Percentiles rank a stretch among this genome's conserved stretches.
Evolutionary conservation across 768 basidiomycete genomes (phyloP).

Genomic region (Termitomyces sp.): DNA sequence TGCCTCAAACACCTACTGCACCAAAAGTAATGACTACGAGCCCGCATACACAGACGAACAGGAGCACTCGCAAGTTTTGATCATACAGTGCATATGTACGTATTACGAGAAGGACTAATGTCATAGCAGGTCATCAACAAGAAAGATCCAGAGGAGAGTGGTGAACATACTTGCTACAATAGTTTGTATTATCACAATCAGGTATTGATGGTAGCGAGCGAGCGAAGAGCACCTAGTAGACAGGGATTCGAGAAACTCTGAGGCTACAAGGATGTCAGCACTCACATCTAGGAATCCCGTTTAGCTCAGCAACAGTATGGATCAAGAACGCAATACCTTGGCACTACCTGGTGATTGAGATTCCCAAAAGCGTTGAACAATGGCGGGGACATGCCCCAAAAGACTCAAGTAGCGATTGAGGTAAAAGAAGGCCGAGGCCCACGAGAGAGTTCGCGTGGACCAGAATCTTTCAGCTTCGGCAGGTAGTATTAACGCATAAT

Average conservation of each 20-base stretch:
- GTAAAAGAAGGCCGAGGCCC: background rate
- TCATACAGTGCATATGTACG: background rate
- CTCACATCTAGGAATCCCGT: background rate
- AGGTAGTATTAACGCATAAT: background rate
- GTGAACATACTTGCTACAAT: background rate
- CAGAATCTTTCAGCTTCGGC: background rate
- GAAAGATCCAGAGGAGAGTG: background rate
- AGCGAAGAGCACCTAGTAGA: background rate
- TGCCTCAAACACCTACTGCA: background rate
- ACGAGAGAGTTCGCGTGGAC: background rate
- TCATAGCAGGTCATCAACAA: background rate
- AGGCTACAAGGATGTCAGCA: background rate
- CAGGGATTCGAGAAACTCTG: background rate
- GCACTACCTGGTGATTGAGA: no score
- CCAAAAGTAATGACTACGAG: background rate
- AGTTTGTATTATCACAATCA: background rate
- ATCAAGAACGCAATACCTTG: no score
- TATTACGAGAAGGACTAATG: background rate
- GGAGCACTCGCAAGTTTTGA: background rate
- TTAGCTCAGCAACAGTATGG: background rate
- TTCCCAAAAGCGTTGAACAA: background rate
- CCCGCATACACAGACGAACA: background rate
- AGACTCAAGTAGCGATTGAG: background rate
- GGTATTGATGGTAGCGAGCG: background rate
- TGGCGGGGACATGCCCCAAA: background rate